phyloP scores from a whole-genome alignment of 176 grass and related monocot genomes.

The Phyllostachys edulis region DNA sequence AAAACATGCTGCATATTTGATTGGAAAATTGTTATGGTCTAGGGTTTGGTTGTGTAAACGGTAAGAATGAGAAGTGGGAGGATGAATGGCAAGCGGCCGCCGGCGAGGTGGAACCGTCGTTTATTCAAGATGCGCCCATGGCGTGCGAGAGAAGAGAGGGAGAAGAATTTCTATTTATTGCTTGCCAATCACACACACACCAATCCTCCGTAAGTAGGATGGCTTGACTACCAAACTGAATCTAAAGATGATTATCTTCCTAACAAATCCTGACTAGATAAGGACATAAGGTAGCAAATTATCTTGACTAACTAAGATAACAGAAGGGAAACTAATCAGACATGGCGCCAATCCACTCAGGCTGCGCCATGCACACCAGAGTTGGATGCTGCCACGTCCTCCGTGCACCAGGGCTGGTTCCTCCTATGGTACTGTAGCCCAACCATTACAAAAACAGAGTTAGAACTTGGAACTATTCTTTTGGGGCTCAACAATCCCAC shows the following conservation, averaged over 20 bases:
- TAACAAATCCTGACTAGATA: not conserved
- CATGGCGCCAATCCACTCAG: not conserved
- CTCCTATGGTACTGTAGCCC: not conserved
- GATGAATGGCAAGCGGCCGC: not conserved
- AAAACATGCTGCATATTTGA: slow-evolving; percentile 2
- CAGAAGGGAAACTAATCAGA: not conserved
- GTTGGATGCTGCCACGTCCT: not conserved
- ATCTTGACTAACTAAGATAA: not conserved
- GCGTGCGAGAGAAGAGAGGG: not conserved
- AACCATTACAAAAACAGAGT: not conserved
- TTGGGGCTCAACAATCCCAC: not conserved
- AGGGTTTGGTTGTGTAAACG: not conserved
- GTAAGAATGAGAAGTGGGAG: not conserved
- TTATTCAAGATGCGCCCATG: not conserved
- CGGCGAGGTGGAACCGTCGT: not conserved
- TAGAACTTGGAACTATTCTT: not conserved
- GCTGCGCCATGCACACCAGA: not conserved
- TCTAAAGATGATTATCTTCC: not conserved
- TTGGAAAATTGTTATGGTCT: not conserved
- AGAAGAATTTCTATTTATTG: not conserved
- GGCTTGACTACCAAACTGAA: not conserved
- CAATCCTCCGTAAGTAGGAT: not conserved
- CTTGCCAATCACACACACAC: not conserved
- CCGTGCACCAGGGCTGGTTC: no score
- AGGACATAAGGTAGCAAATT: not conserved